Conservation (phyloP, 2,329 filamentous ascomycete species). For the Gaeumannomyces tritici region DNA sequence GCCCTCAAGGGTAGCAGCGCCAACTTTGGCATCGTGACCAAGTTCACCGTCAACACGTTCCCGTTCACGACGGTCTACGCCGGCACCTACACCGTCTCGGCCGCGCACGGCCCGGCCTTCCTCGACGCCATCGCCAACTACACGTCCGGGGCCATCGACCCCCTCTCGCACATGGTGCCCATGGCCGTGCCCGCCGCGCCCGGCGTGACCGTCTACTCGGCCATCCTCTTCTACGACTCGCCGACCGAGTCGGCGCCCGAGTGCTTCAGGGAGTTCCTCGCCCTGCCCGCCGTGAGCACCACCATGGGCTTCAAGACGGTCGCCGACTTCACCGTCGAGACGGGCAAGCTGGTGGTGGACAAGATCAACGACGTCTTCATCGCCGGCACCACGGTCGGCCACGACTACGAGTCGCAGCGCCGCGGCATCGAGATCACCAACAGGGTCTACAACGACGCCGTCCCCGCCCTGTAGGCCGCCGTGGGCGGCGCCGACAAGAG, state of each 20-base stretch:
- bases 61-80: constrained; percentile 39
- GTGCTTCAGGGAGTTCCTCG: background rate
- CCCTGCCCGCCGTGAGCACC: background rate
- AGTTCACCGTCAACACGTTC: constrained; percentile 42
- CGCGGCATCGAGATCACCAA: constrained; percentile 4
- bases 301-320: background rate
- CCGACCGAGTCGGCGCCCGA: background rate
- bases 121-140: constrained; percentile 32
- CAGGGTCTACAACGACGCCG: constrained; percentile 5
- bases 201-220: constrained; percentile 27
- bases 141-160: constrained; percentile 29
- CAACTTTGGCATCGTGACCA: constrained; percentile 48
- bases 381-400: constrained; percentile 3
- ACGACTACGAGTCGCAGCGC: constrained; percentile 6
- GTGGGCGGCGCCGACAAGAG: constrained; percentile 15
- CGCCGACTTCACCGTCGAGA: background rate
- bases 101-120: constrained; percentile 27
- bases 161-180: constrained; percentile 3
- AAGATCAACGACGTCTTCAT: background rate
- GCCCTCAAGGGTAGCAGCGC: too few relatives aligned
- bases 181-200: constrained; percentile 41
- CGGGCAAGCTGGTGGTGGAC: background rate
- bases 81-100: constrained; percentile 36
- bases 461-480: constrained; percentile 1
- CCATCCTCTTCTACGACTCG: background rate